A percentile compares a stretch with the other conserved stretches of the same genome.
These are phyloP conservation scores for Podila epicladia DNA, from an alignment of 192 early-diverging fungal species.

Conservation along the genomic window DNA sequence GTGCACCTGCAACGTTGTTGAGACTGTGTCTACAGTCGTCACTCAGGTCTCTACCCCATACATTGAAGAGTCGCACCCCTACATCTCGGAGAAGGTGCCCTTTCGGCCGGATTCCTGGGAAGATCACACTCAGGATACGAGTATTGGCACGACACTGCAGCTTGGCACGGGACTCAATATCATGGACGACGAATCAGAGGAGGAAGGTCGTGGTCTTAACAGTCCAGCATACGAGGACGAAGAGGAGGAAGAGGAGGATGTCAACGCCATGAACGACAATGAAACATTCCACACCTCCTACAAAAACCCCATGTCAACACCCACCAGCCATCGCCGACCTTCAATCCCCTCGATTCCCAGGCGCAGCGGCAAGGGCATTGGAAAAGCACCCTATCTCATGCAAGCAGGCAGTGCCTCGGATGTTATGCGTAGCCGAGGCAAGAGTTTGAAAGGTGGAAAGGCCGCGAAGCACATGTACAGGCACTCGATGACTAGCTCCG, in stretches of 20 bases:
- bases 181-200: not conserved
- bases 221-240: not conserved
- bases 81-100: constrained; percentile 35
- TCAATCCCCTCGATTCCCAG: constrained; percentile 18
- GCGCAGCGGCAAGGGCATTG: constrained; percentile 29
- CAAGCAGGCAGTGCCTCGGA: not conserved
- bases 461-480: constrained; percentile 19
- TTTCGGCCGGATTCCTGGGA: constrained; percentile 22
- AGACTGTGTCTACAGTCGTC: not conserved
- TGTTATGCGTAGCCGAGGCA: constrained; percentile 8
- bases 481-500: not conserved
- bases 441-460: constrained; percentile 33
- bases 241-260: not conserved
- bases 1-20: constrained; percentile 56
- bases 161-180: constrained; percentile 3
- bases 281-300: constrained; percentile 24
- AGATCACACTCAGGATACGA: not conserved
- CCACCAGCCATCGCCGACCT: constrained; percentile 14
- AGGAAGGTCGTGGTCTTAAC: not conserved
- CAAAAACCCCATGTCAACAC: constrained; percentile 35
- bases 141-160: too few relatives aligned
- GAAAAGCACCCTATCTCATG: constrained; percentile 32
- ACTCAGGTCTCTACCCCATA: not conserved
- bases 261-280: not conserved
- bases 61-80: constrained; percentile 5